Percentiles rank a stretch among this genome's conserved stretches.
Evolutionary conservation across 805 yeast genomes (phyloP).

Genomic region (Schizosaccharomyces lindneri): DNA sequence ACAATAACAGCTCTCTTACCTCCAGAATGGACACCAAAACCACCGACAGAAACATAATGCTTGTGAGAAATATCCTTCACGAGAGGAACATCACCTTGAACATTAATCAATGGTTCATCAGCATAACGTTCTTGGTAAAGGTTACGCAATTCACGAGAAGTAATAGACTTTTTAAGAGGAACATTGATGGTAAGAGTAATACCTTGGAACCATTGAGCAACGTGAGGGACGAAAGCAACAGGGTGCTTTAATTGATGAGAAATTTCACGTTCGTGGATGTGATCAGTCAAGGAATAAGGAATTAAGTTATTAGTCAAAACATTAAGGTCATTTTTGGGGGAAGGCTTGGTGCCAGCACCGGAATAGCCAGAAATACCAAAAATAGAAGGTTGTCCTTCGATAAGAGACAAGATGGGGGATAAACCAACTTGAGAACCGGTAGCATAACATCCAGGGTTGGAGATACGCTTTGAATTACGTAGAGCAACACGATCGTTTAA

Average conservation of each 20-base stretch:
- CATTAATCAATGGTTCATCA: constrained; percentile 62
- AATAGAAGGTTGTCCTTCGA: constrained; percentile 50
- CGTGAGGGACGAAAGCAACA: constrained; percentile 88
- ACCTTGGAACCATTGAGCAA: constrained; percentile 95
- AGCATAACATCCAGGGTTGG: constrained; percentile 98
- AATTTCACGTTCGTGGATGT: constrained; percentile 86
- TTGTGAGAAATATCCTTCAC: constrained; percentile 80
- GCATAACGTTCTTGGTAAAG: constrained; percentile 70
- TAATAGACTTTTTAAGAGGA: constrained; percentile 41
- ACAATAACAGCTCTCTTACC: constrained; percentile 81
- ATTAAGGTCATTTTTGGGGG: constrained; percentile 73
- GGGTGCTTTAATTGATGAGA: constrained; percentile 51
- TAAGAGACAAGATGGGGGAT: constrained; percentile 48
- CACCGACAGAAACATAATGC: constrained; percentile 84
- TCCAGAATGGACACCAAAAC: constrained; percentile 73
- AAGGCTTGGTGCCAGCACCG: constrained; percentile 98
- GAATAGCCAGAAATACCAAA: constrained; percentile 97
- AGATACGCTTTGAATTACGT: constrained; percentile 50
- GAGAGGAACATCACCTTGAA: constrained; percentile 78
- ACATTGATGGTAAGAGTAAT: constrained; percentile 76
- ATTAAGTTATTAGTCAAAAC: constrained; percentile 59
- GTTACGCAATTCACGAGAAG: constrained; percentile 61
- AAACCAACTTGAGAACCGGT: constrained; percentile 89
- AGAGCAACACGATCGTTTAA: constrained; percentile 43
- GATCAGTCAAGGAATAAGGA: constrained; percentile 90